A percentile compares a stretch with the other conserved stretches of the same genome.
These are phyloP conservation scores for Thielaviopsis populi DNA, from an alignment of 2,329 filamentous ascomycete genomes.

Conservation along the genomic window DNA sequence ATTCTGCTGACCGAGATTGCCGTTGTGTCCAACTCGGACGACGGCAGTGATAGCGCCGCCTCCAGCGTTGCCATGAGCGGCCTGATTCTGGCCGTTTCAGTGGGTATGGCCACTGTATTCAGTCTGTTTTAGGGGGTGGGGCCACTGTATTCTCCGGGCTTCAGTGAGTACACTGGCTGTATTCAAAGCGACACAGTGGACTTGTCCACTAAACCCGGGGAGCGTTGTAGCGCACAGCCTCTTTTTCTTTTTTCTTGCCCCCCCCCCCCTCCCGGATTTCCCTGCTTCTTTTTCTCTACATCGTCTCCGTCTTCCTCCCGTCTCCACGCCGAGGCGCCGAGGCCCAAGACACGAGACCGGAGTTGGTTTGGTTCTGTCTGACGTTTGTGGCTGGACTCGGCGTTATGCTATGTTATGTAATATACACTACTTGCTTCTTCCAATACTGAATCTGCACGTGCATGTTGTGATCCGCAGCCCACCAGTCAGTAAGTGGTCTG, in stretches of 20 bases:
- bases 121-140: neutral
- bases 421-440: too few relatives aligned
- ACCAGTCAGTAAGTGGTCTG: too few relatives aligned
- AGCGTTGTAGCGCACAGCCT: neutral
- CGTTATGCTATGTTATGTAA: too few relatives aligned
- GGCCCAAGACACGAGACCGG: too few relatives aligned
- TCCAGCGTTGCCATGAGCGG: neutral
- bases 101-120: neutral
- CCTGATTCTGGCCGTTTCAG: neutral
- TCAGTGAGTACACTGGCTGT: neutral
- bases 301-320: too few relatives aligned
- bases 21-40: neutral
- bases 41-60: neutral
- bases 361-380: too few relatives aligned
- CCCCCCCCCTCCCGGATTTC: neutral
- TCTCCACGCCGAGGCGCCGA: too few relatives aligned
- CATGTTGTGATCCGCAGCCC: too few relatives aligned
- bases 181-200: neutral
- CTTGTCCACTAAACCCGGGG: neutral
- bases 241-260: neutral
- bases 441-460: too few relatives aligned
- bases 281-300: neutral
- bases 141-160: too few relatives aligned
- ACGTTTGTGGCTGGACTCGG: too few relatives aligned
- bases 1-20: constrained; percentile 2